Base-by-base conservation (phyloP, 108 stramenopile species). In the Epipyxis sp. region DNA sequence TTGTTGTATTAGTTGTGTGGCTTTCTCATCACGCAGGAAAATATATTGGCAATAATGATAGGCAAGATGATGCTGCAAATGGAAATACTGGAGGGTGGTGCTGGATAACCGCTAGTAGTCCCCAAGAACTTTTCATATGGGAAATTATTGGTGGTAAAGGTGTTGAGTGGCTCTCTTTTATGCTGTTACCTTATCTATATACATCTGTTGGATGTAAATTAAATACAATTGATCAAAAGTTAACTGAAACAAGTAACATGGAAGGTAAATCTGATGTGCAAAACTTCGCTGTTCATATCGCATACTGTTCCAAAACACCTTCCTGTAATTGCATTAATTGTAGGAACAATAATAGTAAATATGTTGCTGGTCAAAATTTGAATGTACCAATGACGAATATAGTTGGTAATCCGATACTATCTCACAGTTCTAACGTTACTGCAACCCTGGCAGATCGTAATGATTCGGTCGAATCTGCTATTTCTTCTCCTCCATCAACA, bases 101-200 rank as follows among this genome's bases (percentile, higher is more conserved):
- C 34, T 74, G 71, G 71, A 57, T 74, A 27, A 20, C n/a, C 13
- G 13, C 3, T 6, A 39, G 43, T 29, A 74, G 41, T 46, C 27
- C 71, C 34, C 6, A 74, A 39, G 25, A 6, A 3, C 6, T 27
- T 20, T 74, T 27, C 32, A 6, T 74, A 6, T 74, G 71, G 71
- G 71, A 74, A 37, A 13, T 74, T 10, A 57, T 74, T 37, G 71
- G 71, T 37, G 71, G 71, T 42, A 74, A 74, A 42, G 37, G 10
- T 3, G 43, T 74, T 32, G 71, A 74, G 71, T 74, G 71, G 71
- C 42, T 37, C 6, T 74, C 71, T 10, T 13, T 13, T 10, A 43
- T 6, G 3, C 10, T 39, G 16, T 10, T 74, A 13, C 6, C 71
- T 13, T 46, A 46, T 29, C 50, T 74, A 3, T 74, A 74, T 32